Evolutionary conservation across 2,329 filamentous ascomycete species (phyloP), one percentile per base, ranked within the genome.

Genomic region (Arthrobotrys entomopaga): DNA sequence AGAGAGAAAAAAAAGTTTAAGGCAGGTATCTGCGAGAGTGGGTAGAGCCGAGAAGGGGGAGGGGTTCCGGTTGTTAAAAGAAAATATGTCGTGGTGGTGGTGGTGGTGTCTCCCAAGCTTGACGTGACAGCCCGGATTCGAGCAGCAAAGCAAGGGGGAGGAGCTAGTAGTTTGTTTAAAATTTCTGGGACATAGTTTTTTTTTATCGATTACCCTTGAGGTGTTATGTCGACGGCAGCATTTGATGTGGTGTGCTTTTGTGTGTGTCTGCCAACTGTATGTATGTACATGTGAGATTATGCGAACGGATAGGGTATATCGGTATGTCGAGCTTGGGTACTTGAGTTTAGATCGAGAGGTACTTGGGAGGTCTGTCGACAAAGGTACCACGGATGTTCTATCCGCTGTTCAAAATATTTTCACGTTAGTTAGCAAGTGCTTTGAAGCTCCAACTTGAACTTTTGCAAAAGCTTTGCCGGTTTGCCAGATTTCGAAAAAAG

Each of bases 231-330:
- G 24, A 40, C 22, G 40, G 34, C 26, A 24, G 61, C 19, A 22
- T 13, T 10, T 13, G 61, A 46, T 4, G 4, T 48, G 49, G 46
- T 16, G 38, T 46, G 19, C 13, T 34, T 22, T 5, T 2, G 46
- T 22, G 46, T 59, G 65, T 56, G 54, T 60, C 42, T 67, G 56
- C 69, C 56, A 64, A 46, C 61, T 59, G 56, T 65, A 73, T 59
- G 56, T 65, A 73, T 65, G 69, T 65, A 66, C 63, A 74, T 74
- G 70, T 67, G 40, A 74, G 70, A 67, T 67, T 67, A 67, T 67
- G 64, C 56, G 64, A 67, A 46, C 70, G 56, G 70, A 74, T 74
- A 74, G 70, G 70, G 57, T 74, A 34, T 59, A 22, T 61, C 60
- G 54, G 56, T 61, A 72, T 50, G 34, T 43, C 49, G 38, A 43